These are phyloP conservation scores for Talaromyces sp. DNA, from an alignment of 2,329 filamentous ascomycete genomes.

Conservation along the genomic window DNA sequence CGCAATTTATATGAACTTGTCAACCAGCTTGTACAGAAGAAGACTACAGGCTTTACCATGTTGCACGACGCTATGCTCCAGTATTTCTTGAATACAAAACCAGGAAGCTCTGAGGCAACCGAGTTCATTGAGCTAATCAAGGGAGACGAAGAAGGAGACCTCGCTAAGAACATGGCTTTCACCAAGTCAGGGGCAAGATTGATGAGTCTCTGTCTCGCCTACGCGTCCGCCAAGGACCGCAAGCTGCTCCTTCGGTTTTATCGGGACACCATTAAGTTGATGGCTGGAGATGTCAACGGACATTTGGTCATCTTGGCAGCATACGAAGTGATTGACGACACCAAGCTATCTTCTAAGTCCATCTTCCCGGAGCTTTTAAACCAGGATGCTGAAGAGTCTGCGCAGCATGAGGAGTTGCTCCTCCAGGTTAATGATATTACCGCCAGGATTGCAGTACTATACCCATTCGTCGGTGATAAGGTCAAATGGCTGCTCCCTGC, in stretches of 20 bases:
- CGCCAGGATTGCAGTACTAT: constrained; percentile 64
- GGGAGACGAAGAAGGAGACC: constrained; percentile 82
- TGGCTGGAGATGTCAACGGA: constrained; percentile 74
- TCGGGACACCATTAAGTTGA: constrained; percentile 80
- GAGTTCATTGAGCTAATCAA: constrained; percentile 89
- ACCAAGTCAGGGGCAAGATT: constrained; percentile 82
- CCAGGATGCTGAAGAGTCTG: constrained; percentile 48
- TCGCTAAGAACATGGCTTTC: constrained; percentile 93
- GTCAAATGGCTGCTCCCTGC: constrained; percentile 59
- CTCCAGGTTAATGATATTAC: constrained; percentile 41
- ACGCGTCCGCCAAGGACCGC: constrained; percentile 86
- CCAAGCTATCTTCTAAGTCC: constrained; percentile 76
- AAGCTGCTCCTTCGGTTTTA: constrained; percentile 82
- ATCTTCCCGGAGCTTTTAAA: constrained; percentile 83
- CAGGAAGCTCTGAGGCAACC: constrained; percentile 72
- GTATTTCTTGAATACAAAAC: constrained; percentile 77
- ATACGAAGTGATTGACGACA: constrained; percentile 91
- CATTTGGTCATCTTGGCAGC: constrained; percentile 78
- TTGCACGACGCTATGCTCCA: constrained; percentile 97
- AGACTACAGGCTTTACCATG: constrained; percentile 94
- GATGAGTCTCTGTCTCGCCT: constrained; percentile 73
- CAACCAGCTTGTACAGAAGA: constrained; percentile 92
- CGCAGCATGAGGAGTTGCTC: constrained; percentile 42
- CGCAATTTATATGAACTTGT: constrained; percentile 78
- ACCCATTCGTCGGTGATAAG: constrained; percentile 65